Evolutionary conservation across 1,139 yeast species (phyloP), one percentile per base, ranked within the genome.

Genomic region (Suhomyces chickasaworum): DNA sequence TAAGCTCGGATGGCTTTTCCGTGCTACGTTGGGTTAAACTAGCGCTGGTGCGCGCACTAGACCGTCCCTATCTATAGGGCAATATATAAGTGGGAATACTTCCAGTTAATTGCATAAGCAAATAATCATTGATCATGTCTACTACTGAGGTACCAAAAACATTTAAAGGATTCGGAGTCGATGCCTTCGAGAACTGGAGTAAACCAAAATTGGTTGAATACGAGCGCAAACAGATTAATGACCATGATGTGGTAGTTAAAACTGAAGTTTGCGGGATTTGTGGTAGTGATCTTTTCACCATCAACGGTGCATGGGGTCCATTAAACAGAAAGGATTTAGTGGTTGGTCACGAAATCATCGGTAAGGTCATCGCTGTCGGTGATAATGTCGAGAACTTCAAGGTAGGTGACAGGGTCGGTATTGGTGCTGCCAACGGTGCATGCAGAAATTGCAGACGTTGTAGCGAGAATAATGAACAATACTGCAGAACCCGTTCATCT

Each of bases 291-390:
- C 63, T 70, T 39, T 80, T 73, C 57, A 64, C 73, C 29, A 68
- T 68, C n/a, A 55, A 60, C 17, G 75, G 68, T 13, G 70, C 69
- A 16, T 76, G 81, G 80, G 64, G 62, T 3, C 53, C 53, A 7
- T 42, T 52, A 45, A 45, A 48, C 23, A 59, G 68, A 41, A 54
- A 61, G 2, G 62, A 57, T 45, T 55, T 62, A 23, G 70, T 77
- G 49, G 80, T 74, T 5, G 81, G 82, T 38, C 79, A 75, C 60
- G 81, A 78, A 59, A 65, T 78, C 54, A 66, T 76, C 45, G 81
- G 82, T 45, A 58, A 55, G 36, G 78, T 77, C 23, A 61, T 73
- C 35, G 67, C 64, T 31, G 59, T 75, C 12, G 83, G 83, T 34
- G 58, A 65, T 17, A 60, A 67, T 37, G 73, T 69, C 40, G 58